These are phyloP conservation scores for Otatea glauca DNA, from an alignment of 176 grass and related monocot species.

Conservation along the genomic window DNA sequence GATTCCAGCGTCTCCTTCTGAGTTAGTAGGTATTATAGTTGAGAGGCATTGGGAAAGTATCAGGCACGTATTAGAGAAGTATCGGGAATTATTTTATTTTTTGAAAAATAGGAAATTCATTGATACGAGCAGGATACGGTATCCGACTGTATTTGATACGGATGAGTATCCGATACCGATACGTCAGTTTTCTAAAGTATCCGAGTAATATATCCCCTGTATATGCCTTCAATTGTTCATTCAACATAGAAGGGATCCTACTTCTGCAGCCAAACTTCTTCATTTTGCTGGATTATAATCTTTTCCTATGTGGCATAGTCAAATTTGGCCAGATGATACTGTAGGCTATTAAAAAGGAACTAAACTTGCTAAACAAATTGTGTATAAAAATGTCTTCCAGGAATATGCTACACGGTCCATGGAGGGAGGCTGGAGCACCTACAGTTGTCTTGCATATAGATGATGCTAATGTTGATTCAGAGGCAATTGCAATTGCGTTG, in stretches of 20 bases:
- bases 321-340: slow-evolving; percentile 18
- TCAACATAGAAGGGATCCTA: neutral
- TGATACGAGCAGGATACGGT: no score
- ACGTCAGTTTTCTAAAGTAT: no score
- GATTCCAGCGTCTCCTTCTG: no score
- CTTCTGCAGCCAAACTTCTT: neutral
- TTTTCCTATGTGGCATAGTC: neutral
- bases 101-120: no score
- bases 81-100: no score
- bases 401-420: slow-evolving; percentile 99
- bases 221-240: neutral
- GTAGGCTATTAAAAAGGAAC: neutral
- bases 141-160: no score
- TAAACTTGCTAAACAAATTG: slow-evolving; percentile 24
- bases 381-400: slow-evolving; percentile 51
- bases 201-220: neutral
- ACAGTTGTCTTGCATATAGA: slow-evolving; percentile 83
- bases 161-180: no score
- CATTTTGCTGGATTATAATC: neutral
- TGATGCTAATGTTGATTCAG: slow-evolving; percentile 91
- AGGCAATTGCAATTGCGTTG: slow-evolving; percentile 75
- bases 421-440: slow-evolving; percentile 91
- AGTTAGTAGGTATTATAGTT: no score
- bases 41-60: no score
- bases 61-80: no score